phyloP scores from a whole-genome alignment of 352 stramenopile species.

The Pseudoperonospora humuli region DNA sequence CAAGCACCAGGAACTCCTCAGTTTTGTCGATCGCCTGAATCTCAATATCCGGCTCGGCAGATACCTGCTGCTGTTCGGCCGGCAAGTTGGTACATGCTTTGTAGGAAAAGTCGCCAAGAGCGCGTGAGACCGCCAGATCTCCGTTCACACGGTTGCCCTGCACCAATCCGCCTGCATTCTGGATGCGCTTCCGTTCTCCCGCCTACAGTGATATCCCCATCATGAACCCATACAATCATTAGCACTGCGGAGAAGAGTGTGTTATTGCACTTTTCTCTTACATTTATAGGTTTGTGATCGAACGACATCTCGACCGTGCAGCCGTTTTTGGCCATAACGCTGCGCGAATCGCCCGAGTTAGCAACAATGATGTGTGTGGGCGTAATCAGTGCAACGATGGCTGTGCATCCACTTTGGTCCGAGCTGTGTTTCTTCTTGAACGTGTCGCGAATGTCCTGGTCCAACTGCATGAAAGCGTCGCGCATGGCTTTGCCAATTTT shows the following conservation, averaged over 20 bases:
- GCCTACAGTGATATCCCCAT: conserved; percentile 23
- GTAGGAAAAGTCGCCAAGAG: conserved; percentile 75
- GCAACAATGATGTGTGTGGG: conserved; percentile 66
- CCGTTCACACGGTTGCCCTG: conserved; percentile 76
- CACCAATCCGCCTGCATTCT: conserved; percentile 62
- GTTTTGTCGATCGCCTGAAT: conserved; percentile 65
- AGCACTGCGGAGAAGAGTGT: no score
- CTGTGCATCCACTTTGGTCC: conserved; percentile 73
- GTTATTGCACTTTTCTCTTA: conserved; percentile 19
- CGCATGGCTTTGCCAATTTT: conserved; percentile 51
- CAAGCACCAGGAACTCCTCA: conserved; percentile 88
- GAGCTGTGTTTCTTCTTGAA: conserved; percentile 40
- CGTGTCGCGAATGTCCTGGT: conserved; percentile 47
- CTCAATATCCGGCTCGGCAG: conserved; percentile 84
- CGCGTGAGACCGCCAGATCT: conserved; percentile 73
- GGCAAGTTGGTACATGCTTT: conserved; percentile 53
- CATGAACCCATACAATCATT: neutral
- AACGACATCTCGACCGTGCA: conserved; percentile 69
- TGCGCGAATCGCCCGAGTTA: conserved; percentile 77
- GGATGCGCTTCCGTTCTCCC: conserved; percentile 54
- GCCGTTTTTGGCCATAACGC: conserved; percentile 48
- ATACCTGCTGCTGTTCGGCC: conserved; percentile 74
- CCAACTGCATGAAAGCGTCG: conserved; percentile 59
- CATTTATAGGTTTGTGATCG: conserved; percentile 90
- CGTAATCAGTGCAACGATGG: conserved; percentile 65